phyloP scores from a whole-genome alignment of 345 rosid genomes.

The Lepidium aucheri region DNA sequence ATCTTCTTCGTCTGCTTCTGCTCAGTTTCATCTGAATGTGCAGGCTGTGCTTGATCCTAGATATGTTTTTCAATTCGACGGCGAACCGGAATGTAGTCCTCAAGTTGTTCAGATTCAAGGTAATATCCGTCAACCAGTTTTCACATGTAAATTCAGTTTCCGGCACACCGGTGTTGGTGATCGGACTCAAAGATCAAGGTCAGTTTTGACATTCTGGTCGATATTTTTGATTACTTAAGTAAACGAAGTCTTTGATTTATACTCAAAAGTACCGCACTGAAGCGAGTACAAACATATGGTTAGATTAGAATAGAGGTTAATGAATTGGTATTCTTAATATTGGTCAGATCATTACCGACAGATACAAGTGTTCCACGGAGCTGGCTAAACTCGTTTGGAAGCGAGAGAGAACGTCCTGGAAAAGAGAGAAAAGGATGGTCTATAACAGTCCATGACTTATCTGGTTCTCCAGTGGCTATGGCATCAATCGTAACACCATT shows the following conservation, averaged over 20 bases:
- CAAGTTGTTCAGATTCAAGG: conserved; percentile 90
- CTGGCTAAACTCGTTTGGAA: conserved; percentile 81
- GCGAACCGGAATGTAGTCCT: conserved; percentile 94
- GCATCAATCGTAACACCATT: conserved; percentile 84
- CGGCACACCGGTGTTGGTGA: conserved; percentile 63
- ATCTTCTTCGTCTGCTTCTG: conserved; percentile 44
- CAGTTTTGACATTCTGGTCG: too few relatives aligned
- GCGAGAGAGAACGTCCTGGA: conserved; percentile 64
- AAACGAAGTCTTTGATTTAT: too few relatives aligned
- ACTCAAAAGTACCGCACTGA: too few relatives aligned
- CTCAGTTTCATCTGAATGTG: conserved; percentile 66
- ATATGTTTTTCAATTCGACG: conserved; percentile 94
- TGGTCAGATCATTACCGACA: conserved; percentile 49
- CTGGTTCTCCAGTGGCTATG: conserved; percentile 84
- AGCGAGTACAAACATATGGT: too few relatives aligned
- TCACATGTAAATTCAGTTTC: conserved; percentile 88
- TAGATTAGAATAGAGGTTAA: background rate
- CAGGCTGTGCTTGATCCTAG: conserved; percentile 90
- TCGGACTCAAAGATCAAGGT: conserved; percentile 68
- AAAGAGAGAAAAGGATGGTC: conserved; percentile 95
- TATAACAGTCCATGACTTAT: conserved; percentile 75
- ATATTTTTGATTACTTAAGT: too few relatives aligned
- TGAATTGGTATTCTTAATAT: background rate
- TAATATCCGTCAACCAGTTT: conserved; percentile 77
- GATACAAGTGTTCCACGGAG: conserved; percentile 44